These are phyloP conservation scores for Aspergillus pseudotamarii DNA, from an alignment of 2,329 filamentous ascomycete species.

Conservation along the genomic window DNA sequence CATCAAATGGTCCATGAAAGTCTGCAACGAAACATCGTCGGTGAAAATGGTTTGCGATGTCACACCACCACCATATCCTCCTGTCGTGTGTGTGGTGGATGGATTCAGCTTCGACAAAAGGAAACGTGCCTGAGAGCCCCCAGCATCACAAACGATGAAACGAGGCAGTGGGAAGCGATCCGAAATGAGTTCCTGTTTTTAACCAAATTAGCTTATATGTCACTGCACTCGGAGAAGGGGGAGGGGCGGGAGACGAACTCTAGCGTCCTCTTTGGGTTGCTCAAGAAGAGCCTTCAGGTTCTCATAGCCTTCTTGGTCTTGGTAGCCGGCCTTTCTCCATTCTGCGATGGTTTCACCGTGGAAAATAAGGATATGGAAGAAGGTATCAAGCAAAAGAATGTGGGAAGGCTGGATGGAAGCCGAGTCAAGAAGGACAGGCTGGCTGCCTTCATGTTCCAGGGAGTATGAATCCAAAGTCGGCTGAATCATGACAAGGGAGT, in stretches of 20 bases:
- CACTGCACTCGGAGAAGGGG: background rate
- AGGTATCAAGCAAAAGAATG: conserved; percentile 91
- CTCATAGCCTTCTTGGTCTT: conserved; percentile 97
- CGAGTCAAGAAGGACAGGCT: conserved; percentile 93
- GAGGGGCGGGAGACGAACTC: conserved; percentile 58
- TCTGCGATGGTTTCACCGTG: conserved; percentile 97
- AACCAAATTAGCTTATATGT: conserved; percentile 8
- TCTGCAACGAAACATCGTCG: conserved; percentile 95
- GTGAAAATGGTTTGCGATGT: conserved; percentile 98
- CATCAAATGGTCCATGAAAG: conserved; percentile 99
- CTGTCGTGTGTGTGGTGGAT: conserved; percentile 92
- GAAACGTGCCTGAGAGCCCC: conserved; percentile 96
- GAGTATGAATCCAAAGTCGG: conserved; percentile 97
- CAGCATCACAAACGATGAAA: conserved; percentile 98
- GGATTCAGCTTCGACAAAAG: conserved; percentile 95
- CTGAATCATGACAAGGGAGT: conserved; percentile 98
- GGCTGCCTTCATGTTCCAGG: conserved; percentile 89
- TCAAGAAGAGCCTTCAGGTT: conserved; percentile 89
- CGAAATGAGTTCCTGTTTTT: conserved; percentile 82
- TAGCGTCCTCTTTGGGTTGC: conserved; percentile 93
- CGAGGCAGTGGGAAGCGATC: conserved; percentile 97
- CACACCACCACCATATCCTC: conserved; percentile 85
- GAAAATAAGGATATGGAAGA: conserved; percentile 99
- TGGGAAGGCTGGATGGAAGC: conserved; percentile 94
- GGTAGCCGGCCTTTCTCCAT: conserved; percentile 97